Percentiles rank a stretch among this genome's conserved stretches.
Evolutionary conservation across 257 asterid species (phyloP).

Genomic region (Fraxinus excelsior): DNA sequence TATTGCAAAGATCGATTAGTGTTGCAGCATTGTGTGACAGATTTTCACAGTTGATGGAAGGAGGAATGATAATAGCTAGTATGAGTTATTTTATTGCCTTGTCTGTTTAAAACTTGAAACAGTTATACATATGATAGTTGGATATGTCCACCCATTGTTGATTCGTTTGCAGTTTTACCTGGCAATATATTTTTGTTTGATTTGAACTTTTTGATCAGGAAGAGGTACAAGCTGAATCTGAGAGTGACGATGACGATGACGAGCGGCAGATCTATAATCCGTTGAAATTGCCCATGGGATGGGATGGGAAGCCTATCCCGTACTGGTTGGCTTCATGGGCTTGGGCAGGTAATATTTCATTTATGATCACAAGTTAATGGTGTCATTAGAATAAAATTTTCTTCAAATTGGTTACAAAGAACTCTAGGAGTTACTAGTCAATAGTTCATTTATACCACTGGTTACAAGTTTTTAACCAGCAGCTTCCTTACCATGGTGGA

Average conservation of each 20-base stretch:
- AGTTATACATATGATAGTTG: background rate
- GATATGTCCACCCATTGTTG: background rate
- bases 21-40: background rate
- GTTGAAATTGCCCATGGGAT: slow-evolving; percentile 97
- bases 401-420: background rate
- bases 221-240: slow-evolving; percentile 86
- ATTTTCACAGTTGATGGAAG: background rate
- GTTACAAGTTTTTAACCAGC: background rate
- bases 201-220: slow-evolving; percentile 53
- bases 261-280: slow-evolving; percentile 99
- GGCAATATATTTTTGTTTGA: background rate
- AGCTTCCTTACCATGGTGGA: background rate
- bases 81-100: background rate
- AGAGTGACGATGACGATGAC: slow-evolving; percentile 97
- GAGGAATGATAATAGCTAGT: background rate
- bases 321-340: slow-evolving; percentile 99
- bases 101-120: background rate
- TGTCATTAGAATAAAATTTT: background rate
- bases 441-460: background rate
- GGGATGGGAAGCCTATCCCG: slow-evolving; percentile 99
- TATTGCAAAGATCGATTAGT: background rate
- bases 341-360: slow-evolving; percentile 78
- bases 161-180: slow-evolving; percentile 5
- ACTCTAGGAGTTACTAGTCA: background rate
- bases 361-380: slow-evolving; percentile 12